Base-by-base conservation (phyloP, 2,329 filamentous ascomycete species). In the Cercospora janseana region DNA sequence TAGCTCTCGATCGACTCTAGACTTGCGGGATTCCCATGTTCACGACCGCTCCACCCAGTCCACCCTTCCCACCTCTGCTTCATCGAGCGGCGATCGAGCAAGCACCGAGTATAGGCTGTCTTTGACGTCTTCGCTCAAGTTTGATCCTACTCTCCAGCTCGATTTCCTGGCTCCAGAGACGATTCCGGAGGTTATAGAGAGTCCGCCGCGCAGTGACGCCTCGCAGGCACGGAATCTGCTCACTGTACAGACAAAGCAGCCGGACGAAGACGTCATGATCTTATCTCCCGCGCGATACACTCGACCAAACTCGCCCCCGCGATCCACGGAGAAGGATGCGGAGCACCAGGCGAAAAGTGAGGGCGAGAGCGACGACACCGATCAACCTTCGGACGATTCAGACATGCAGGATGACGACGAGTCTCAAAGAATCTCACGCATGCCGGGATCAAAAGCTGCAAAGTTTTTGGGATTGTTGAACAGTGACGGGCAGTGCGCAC, bases 401-500 rank as follows among this genome's bases (percentile, higher is more conserved):
- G 10, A 26, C n/a, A n/a, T n/a, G n/a, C n/a, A n/a, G n/a, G n/a
- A n/a, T n/a, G n/a, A n/a, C n/a, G n/a, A n/a, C n/a, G n/a, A n/a
- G n/a, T n/a, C n/a, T n/a, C n/a, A n/a, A n/a, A n/a, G n/a, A n/a
- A n/a, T n/a, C n/a, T n/a, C n/a, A 45, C 26, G 20, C 15, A 20
- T 60, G 24, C 60, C 61, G 21, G 60, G 60, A 24, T 55, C 54
- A 15, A 64, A 63, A 44, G 60, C 61, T 9, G 63, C 61, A 4
- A 58, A 60, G 35, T 49, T 64, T 24, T 60, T 65, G 26, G 62
- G 60, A 6, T 47, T 63, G 6, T 27, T 60, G 28, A 37, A 44
- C 18, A 24, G 26, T 13, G 43, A 48, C 10, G 32, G 44, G n/a
- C 51, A 24, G 12, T 37, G 23, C n/a, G 37, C 43, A 15, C 45